phyloP scores from a whole-genome alignment of 2,329 filamentous ascomycete species.

The Lachnellula suecica region DNA sequence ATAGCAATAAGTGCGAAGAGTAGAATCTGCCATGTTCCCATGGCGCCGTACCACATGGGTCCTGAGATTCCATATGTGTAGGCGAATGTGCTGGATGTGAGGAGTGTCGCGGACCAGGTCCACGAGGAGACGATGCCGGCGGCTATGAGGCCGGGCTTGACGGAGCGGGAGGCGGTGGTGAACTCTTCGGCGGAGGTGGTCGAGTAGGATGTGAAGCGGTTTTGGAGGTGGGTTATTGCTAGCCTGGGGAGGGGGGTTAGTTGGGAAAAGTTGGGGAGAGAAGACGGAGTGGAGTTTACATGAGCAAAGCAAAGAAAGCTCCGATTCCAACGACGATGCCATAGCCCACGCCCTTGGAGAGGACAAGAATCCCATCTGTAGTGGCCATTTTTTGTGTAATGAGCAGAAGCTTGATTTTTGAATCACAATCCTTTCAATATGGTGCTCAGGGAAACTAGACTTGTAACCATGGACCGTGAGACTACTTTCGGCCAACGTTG shows the following conservation, averaged over 20 bases:
- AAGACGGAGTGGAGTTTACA: constrained; percentile 25
- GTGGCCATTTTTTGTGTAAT: neutral
- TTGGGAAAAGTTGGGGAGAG: neutral
- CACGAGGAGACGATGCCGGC: constrained; percentile 41
- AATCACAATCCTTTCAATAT: neutral
- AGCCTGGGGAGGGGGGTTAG: constrained; percentile 20
- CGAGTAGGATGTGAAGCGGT: constrained; percentile 38
- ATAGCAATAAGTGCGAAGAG: constrained; percentile 41
- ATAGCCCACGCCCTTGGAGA: constrained; percentile 42
- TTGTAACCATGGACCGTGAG: no score
- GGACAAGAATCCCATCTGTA: constrained; percentile 22
- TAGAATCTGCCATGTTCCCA: constrained; percentile 40
- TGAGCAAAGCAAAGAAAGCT: constrained; percentile 40
- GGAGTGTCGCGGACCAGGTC: constrained; percentile 47
- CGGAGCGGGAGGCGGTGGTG: constrained; percentile 16
- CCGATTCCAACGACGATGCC: constrained; percentile 49
- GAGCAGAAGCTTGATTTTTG: neutral
- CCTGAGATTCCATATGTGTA: constrained; percentile 42
- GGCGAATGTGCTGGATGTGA: constrained; percentile 41
- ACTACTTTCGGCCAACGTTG: no score
- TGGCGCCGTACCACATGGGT: constrained; percentile 43
- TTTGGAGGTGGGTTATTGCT: constrained; percentile 40
- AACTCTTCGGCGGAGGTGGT: constrained; percentile 38
- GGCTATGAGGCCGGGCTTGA: constrained; percentile 20
- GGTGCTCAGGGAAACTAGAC: neutral